phyloP scores from a whole-genome alignment of 225 moss, liverwort and hornwort species.

The Pseudisothecium myosuroides region DNA sequence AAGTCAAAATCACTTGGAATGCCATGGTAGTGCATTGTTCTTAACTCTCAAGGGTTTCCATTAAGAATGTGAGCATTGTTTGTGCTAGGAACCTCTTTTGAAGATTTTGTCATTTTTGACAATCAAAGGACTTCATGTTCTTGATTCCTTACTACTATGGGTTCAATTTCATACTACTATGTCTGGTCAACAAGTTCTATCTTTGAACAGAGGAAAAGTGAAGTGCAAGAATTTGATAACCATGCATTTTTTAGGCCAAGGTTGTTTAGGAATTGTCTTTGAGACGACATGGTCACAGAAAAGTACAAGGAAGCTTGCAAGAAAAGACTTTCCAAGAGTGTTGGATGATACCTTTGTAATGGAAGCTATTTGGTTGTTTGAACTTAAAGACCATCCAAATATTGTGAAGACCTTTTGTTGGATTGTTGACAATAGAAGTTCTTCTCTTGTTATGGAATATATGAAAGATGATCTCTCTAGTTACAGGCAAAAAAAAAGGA shows the following conservation, averaged over 20 bases:
- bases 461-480: not conserved
- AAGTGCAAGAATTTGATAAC: not conserved
- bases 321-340: not conserved
- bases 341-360: not conserved
- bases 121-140: not conserved
- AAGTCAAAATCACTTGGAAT: too few relatives aligned
- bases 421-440: not conserved
- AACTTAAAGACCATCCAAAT: not conserved
- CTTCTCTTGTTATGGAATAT: not conserved
- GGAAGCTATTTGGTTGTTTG: not conserved
- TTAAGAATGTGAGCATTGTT: not conserved
- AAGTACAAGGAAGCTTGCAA: accelerated
- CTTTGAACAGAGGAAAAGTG: not conserved
- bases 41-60: too few relatives aligned
- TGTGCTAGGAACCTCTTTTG: not conserved
- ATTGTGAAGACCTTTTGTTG: not conserved
- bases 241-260: not conserved
- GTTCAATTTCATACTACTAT: not conserved
- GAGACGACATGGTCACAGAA: not conserved
- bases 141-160: not conserved
- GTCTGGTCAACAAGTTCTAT: not conserved
- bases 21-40: too few relatives aligned
- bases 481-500: not conserved
- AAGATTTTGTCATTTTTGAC: not conserved
- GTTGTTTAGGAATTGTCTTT: not conserved